These are phyloP conservation scores for Cylindrotheca closterium DNA, from an alignment of 108 stramenopile species.

Conservation along the genomic window DNA sequence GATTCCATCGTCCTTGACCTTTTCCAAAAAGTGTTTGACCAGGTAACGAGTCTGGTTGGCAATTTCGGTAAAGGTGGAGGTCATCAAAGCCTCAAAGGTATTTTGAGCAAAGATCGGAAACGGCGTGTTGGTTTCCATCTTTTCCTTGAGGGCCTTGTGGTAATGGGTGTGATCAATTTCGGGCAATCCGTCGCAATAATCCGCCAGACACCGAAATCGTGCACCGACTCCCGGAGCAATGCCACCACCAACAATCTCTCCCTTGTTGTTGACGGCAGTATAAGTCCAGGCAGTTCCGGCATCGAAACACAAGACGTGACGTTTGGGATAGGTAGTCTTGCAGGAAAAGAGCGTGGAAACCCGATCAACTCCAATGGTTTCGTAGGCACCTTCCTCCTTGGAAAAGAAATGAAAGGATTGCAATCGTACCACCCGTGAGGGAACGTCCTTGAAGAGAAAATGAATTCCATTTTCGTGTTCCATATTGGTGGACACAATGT, in stretches of 20 bases:
- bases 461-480: conserved; percentile 25
- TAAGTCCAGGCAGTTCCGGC: conserved; percentile 78
- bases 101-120: conserved; percentile 44
- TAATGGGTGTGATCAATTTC: conserved; percentile 28
- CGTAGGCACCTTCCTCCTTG: conserved; percentile 56
- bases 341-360: conserved; percentile 39
- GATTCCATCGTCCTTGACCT: conserved; percentile 17
- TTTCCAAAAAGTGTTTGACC: conserved; percentile 31
- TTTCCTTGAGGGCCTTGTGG: conserved; percentile 20
- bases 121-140: conserved; percentile 28
- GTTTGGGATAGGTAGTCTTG: background rate
- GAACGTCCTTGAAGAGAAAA: conserved; percentile 44
- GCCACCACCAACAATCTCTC: conserved; percentile 72
- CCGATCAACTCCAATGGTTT: conserved; percentile 74
- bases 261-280: conserved; percentile 50
- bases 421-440: conserved; percentile 47
- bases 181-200: conserved; percentile 57
- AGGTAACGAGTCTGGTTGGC: conserved; percentile 46
- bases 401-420: conserved; percentile 62
- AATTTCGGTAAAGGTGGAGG: conserved; percentile 47
- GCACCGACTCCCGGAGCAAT: conserved; percentile 63
- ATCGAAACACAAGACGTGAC: conserved; percentile 50
- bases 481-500: conserved; percentile 61
- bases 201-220: conserved; percentile 37
- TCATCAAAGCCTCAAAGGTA: conserved; percentile 64